Base-by-base conservation (phyloP, 371 early-diverging fungal genomes). In the Mucor ambiguus region DNA sequence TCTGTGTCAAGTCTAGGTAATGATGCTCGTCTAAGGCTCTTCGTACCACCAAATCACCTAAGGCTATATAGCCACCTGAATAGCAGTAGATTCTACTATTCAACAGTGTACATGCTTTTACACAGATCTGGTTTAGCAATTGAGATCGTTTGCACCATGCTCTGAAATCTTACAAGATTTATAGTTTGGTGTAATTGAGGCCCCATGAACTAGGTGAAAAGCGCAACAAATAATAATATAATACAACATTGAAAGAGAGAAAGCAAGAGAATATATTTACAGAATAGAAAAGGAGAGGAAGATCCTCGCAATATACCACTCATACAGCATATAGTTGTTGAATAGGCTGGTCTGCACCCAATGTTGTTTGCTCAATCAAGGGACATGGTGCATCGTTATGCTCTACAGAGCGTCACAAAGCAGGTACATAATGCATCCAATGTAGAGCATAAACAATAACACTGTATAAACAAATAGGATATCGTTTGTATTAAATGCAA, bases 81-180 rank as follows among this genome's bases (percentile, higher is more conserved):
- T 60, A 69, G 46, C 69, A 69, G 43, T 69, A 69, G 29, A 69
- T 64, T 26, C 30, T 59, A 24, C 37, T 60, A 10, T 44, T n/a
- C 55, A 69, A 4, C 16, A 60, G 35, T 35, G 32, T 44, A 35
- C 69, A 69, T 5, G 64, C 69, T 68, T 30, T 44, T 7, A 7
- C 33, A 41, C 28, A 26, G 12, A 2, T 35, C 37, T 52, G 52
- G 7, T 28, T 28, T 52, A 41, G 41, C 52, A 52, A 0, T 52
- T 8, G 26, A 10, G 37, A 28, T 24, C 20, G n/a, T 9, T 44
- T 9, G 20, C n/a, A n/a, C 3, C 12, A 49, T 49, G 49, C 24
- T 49, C 22, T 9, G 28, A 8, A 20, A 14, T 14, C 52, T 52
- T 52, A 52, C 52, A 52, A 12, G 52, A 52, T 52, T 52, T 28